Conservation (phyloP, 768 basidiomycete genomes). For the Pisolithus orientalis region DNA sequence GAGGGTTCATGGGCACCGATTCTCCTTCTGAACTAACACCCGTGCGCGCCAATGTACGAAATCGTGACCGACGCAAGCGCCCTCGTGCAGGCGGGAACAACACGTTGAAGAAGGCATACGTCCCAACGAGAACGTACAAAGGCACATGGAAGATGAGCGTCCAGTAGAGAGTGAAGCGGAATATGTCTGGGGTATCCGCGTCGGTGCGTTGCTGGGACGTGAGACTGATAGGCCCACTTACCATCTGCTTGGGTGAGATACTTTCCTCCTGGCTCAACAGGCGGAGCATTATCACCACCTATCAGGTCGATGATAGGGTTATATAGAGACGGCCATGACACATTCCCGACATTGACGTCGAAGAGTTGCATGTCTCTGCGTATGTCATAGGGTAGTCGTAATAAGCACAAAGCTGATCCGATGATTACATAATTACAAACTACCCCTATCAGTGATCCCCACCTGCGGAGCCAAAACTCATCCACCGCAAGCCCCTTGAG, state of each 20-base stretch:
- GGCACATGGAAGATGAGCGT: slow-evolving; percentile 42
- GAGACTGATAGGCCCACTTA: slow-evolving; percentile 1
- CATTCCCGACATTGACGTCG: slow-evolving; percentile 11
- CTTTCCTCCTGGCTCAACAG: slow-evolving; percentile 26
- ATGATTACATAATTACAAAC: no score
- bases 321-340: slow-evolving; percentile 35
- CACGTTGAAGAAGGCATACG: slow-evolving; percentile 38
- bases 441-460: no score
- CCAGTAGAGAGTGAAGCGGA: slow-evolving; percentile 44
- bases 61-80: background rate
- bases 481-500: no score
- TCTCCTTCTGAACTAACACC: background rate
- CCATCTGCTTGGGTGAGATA: slow-evolving; percentile 33
- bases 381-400: no score
- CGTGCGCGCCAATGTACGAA: background rate
- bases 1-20: background rate
- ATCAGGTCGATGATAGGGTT: slow-evolving; percentile 30
- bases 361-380: background rate
- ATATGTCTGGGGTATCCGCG: slow-evolving; percentile 27
- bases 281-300: slow-evolving; percentile 8
- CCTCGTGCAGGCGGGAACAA: slow-evolving; percentile 28
- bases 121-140: slow-evolving; percentile 32
- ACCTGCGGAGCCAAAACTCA: no score
- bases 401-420: no score
- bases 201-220: background rate